These are phyloP conservation scores for Starmerella asiatica DNA, from an alignment of 805 yeast genomes.

Conservation along the genomic window DNA sequence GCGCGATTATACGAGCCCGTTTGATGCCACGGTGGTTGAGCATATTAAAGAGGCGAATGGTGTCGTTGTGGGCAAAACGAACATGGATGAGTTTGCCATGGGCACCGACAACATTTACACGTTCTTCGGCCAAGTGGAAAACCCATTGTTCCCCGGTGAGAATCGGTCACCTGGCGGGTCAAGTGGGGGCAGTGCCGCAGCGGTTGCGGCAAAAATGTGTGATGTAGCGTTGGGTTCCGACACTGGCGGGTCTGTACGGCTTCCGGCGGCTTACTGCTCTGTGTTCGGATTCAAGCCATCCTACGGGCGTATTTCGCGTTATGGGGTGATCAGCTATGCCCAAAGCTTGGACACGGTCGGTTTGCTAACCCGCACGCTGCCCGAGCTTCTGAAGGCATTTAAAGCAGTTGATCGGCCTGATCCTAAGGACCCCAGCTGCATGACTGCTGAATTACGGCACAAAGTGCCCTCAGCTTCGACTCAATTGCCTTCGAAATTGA, in stretches of 20 bases:
- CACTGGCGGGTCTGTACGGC: conserved; percentile 91
- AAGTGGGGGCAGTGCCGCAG: conserved; percentile 92
- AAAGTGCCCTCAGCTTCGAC: conserved; percentile 1
- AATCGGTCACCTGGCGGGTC: conserved; percentile 67
- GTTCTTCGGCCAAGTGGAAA: conserved; percentile 25
- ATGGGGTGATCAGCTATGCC: conserved; percentile 88
- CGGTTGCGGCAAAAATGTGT: conserved; percentile 58
- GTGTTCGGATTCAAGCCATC: conserved; percentile 83
- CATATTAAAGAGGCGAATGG: conserved; percentile 41
- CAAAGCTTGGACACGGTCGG: conserved; percentile 95
- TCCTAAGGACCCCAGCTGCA: conserved; percentile 61
- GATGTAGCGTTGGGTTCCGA: conserved; percentile 85
- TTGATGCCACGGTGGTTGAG: conserved; percentile 57
- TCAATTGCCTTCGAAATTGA: conserved; percentile 21
- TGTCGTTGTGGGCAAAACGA: conserved; percentile 57
- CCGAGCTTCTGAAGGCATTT: conserved; percentile 37
- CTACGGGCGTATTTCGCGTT: conserved; percentile 80
- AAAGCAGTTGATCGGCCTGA: conserved; percentile 48
- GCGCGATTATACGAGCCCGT: conserved; percentile 53
- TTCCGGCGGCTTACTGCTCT: conserved; percentile 83
- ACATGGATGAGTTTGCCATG: conserved; percentile 97
- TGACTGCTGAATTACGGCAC: conserved; percentile 19
- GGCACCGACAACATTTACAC: conserved; percentile 39
- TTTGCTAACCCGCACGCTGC: conserved; percentile 43
- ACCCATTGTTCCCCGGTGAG: conserved; percentile 32